phyloP scores from a whole-genome alignment of 345 rosid genomes.

The Citrus hindsii region DNA sequence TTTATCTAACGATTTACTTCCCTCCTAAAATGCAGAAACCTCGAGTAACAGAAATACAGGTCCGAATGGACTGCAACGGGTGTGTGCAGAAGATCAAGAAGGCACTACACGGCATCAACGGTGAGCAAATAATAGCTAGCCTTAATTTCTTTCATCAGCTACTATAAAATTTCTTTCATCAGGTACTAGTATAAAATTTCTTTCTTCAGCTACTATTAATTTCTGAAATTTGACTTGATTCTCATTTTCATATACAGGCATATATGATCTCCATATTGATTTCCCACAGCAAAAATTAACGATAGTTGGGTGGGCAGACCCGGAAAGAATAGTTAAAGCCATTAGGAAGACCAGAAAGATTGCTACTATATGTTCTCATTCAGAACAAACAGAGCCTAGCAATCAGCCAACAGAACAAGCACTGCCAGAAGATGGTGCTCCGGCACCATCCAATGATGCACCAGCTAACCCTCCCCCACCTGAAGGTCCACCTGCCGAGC shows the following conservation, averaged over 20 bases:
- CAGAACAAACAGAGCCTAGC: constrained; percentile 37
- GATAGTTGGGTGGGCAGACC: constrained; percentile 71
- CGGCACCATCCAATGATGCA: constrained; percentile 26
- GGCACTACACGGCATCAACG: constrained; percentile 55
- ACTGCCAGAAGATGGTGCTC: constrained; percentile 26
- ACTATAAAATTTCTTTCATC: background rate
- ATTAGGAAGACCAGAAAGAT: constrained; percentile 61
- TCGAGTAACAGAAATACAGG: constrained; percentile 54
- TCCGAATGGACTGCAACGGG: constrained; percentile 80
- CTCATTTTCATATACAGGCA: constrained; percentile 31
- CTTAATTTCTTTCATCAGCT: background rate
- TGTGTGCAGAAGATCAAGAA: constrained; percentile 79
- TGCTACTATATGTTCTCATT: constrained; percentile 50
- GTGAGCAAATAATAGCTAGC: constrained; percentile 24
- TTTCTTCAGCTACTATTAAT: background rate
- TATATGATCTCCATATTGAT: constrained; percentile 55
- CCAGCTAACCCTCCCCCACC: constrained; percentile 30
- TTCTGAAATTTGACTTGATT: background rate
- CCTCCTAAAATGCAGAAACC: constrained; percentile 42
- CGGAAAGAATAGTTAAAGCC: constrained; percentile 56
- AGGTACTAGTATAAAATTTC: background rate
- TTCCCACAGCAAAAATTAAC: constrained; percentile 64
- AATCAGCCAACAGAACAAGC: constrained; percentile 40
- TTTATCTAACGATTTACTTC: constrained; percentile 5
- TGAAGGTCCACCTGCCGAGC: constrained; percentile 43